These are phyloP conservation scores for Stephanocyclus meneghinianus DNA, from an alignment of 352 stramenopile genomes.

Conservation along the genomic window DNA sequence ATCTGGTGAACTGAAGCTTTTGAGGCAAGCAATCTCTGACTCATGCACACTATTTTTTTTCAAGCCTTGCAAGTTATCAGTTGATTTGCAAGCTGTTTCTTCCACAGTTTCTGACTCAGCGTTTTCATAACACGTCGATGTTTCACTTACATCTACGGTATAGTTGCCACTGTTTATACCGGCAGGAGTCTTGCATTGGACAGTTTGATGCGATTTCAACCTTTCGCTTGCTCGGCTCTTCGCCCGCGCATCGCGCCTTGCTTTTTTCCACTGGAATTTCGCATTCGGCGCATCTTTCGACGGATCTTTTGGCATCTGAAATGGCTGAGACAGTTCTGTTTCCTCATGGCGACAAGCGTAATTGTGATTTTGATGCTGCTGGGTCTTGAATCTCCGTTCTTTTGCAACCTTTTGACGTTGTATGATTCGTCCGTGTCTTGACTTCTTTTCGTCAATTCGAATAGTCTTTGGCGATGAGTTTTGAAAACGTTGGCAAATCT, in stretches of 20 bases:
- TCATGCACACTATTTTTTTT: background rate
- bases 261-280: constrained; percentile 16
- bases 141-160: background rate
- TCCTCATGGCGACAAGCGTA: background rate
- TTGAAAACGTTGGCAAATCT: background rate
- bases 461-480: background rate
- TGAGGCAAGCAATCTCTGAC: background rate
- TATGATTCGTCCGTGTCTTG: background rate
- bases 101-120: no score
- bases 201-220: background rate
- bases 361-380: background rate
- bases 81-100: no score
- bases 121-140: no score
- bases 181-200: background rate
- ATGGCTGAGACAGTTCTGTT: background rate
- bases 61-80: background rate
- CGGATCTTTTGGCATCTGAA: background rate
- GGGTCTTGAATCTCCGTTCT: constrained; percentile 1
- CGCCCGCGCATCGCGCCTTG: constrained; percentile 25
- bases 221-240: constrained; percentile 10
- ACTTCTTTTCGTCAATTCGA: background rate
- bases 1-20: background rate
- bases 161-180: background rate
- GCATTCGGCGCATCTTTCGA: background rate
- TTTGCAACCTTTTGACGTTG: constrained; percentile 2